Percentiles rank a stretch among this genome's conserved stretches.
Evolutionary conservation across 192 early-diverging fungal species (phyloP).

Genomic region (Entomortierella beljakovae): DNA sequence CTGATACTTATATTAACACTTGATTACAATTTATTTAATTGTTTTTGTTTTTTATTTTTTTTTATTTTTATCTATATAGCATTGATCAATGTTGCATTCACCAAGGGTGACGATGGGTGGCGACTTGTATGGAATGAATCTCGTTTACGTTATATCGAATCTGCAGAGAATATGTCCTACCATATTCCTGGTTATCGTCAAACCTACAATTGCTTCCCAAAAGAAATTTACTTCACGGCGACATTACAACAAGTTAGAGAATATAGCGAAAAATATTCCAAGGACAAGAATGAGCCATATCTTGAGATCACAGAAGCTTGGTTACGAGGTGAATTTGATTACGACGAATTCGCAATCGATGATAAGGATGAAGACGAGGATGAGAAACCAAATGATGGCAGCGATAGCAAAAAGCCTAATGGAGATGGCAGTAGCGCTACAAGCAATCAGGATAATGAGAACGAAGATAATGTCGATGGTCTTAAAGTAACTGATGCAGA

Average conservation of each 20-base stretch:
- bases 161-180: slow-evolving; percentile 45
- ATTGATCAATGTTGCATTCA: slow-evolving; percentile 34
- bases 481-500: no score
- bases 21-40: no score
- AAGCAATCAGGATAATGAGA: background rate
- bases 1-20: no score
- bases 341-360: background rate
- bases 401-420: background rate
- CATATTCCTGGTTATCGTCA: slow-evolving; percentile 28
- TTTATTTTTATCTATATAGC: slow-evolving; percentile 9
- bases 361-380: background rate
- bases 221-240: slow-evolving; percentile 25
- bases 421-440: background rate
- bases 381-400: background rate
- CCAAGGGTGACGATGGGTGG: slow-evolving; percentile 31
- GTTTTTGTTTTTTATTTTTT: no score
- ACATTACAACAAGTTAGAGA: slow-evolving; percentile 8
- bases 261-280: slow-evolving; percentile 12
- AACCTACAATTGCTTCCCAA: slow-evolving; percentile 12
- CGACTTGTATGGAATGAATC: slow-evolving; percentile 28
- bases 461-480: no score
- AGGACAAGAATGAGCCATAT: background rate
- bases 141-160: slow-evolving; percentile 28
- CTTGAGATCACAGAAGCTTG: background rate
- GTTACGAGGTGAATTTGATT: background rate